Evolutionary conservation across 305 asterid species (phyloP), one percentile per base, ranked within the genome.

Genomic region (Withania somnifera): DNA sequence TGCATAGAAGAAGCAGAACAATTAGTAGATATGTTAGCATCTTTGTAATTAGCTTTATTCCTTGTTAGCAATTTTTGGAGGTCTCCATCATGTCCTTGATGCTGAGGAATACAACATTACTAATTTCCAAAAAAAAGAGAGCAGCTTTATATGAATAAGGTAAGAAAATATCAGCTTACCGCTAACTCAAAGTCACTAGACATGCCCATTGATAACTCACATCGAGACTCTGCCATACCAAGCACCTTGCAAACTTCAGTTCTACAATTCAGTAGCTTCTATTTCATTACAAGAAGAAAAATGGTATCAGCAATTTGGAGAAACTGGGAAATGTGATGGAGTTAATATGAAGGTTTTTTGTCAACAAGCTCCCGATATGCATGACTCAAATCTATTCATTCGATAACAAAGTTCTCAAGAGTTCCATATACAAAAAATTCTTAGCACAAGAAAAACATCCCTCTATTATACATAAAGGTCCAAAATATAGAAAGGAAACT

Each of bases 171-270:
- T 0, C 5, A 66, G 17, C 91, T 84, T 84, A 94, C 98, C 86
- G 98, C 98, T 87, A 88, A 91, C 86, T 93, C 98, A 67, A 93
- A 94, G 87, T 94, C 98, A 83, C 90, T 90, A 50, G 98, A 94
- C 98, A 94, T 94, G 89, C 98, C 98, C 97, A 94, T 94, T 83
- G 98, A 94, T 54, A 93, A 82, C 89, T 91, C 98, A 76, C 95
- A 92, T 61, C 86, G 90, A 53, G 90, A 85, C 84, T 90, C 97
- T 20, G 84, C 57, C 75, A 92, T 84, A 73, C 91, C 98, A 17
- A 94, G 91, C 42, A 89, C 95, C 85, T 89, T 88, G 92, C 97
- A 92, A 6, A 91, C 91, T 88, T 93, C 92, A 68, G 89, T 83
- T 90, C 98, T 94, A 84, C 98, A 94, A 83, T 86, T 89, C 71